Evolutionary conservation across 176 grass and related monocot genomes (phyloP).

Genomic region (Eremochloa ophiuroides): DNA sequence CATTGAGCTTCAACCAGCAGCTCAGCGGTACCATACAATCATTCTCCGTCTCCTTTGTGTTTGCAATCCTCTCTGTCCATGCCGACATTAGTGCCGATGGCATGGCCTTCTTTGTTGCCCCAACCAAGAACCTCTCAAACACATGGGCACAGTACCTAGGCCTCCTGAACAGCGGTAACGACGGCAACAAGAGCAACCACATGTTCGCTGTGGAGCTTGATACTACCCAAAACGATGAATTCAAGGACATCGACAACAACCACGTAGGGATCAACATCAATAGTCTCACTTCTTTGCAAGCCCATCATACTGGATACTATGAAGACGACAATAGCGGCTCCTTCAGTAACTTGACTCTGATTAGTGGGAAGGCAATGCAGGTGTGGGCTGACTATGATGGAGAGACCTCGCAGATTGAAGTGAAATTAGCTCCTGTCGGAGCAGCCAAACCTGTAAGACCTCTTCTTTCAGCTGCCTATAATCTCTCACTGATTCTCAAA

Average conservation of each 20-base stretch:
- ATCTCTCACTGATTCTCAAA: constrained; percentile 21
- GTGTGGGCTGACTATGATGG: constrained; percentile 32
- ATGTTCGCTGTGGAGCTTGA: constrained; percentile 38
- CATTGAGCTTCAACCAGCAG: background rate
- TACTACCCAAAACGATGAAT: constrained; percentile 34
- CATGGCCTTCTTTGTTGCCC: constrained; percentile 44
- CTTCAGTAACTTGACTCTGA: constrained; percentile 26
- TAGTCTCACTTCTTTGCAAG: constrained; percentile 8
- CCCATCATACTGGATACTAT: constrained; percentile 19
- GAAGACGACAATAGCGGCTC: background rate
- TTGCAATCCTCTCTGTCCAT: constrained; percentile 30
- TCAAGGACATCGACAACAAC: constrained; percentile 36
- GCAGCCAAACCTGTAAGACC: constrained; percentile 4
- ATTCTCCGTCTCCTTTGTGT: constrained; percentile 38
- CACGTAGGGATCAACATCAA: constrained; percentile 34
- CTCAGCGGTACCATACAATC: constrained; percentile 8
- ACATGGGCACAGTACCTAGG: constrained; percentile 38
- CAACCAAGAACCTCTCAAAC: constrained; percentile 33
- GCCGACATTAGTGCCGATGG: constrained; percentile 28
- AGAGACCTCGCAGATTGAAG: background rate
- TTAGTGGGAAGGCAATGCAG: constrained; percentile 33
- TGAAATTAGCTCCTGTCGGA: constrained; percentile 11
- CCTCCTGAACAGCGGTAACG: constrained; percentile 27
- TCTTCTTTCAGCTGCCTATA: background rate
- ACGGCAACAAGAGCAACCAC: constrained; percentile 32